phyloP scores from a whole-genome alignment of 441 rosid species.

The Euphorbia schlechtendalii region DNA sequence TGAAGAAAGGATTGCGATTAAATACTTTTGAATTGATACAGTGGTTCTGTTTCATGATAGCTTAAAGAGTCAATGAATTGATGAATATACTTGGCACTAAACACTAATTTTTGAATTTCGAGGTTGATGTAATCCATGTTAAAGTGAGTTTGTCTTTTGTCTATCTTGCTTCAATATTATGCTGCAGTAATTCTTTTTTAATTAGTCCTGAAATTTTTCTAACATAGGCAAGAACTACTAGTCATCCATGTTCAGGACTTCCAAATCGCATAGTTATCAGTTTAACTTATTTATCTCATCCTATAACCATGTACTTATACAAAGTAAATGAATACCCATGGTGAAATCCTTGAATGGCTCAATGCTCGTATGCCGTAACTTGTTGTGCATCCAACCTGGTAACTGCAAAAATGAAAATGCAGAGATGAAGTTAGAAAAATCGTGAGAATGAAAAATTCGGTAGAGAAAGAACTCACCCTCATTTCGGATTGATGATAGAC shows the following conservation, averaged over 20 bases:
- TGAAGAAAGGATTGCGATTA: conserved; percentile 31
- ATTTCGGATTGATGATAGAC: conserved; percentile 37
- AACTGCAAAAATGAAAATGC: conserved; percentile 52
- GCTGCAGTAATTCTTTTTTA: conserved; percentile 1
- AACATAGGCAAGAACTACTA: too few species aligned
- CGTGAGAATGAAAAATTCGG: conserved; percentile 17
- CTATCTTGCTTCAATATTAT: neutral
- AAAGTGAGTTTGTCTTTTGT: too few species aligned
- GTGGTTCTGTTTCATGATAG: neutral
- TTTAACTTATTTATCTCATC: neutral
- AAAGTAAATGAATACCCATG: conserved; percentile 45
- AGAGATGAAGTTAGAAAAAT: conserved; percentile 30
- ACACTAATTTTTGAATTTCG: conserved; percentile 8
- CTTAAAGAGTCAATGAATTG: neutral
- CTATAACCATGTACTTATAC: conserved; percentile 1
- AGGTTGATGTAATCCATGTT: neutral
- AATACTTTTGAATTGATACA: conserved; percentile 6
- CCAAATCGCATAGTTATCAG: conserved; percentile 1
- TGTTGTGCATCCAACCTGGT: conserved; percentile 72
- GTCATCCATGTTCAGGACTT: neutral
- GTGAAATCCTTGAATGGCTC: conserved; percentile 55
- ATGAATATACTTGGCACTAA: neutral
- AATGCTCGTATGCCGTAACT: conserved; percentile 38
- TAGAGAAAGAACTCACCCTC: conserved; percentile 53
- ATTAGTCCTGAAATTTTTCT: neutral